Conservation (phyloP, 345 rosid genomes). For the Eucalyptus tenuipes region DNA sequence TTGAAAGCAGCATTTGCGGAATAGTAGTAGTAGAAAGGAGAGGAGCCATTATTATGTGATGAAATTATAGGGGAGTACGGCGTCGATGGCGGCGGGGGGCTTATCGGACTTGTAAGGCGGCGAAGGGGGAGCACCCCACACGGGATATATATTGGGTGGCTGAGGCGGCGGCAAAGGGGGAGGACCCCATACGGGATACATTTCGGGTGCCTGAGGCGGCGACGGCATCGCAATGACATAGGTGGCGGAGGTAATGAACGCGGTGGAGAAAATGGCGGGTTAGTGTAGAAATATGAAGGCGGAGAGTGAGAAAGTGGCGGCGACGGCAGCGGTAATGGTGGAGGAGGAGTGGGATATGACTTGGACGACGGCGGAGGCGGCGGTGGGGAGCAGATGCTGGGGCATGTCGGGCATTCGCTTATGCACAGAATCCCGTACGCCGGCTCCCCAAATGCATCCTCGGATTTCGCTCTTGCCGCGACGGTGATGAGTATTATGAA, state of each 20-base stretch:
- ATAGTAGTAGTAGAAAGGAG: slow-evolving; percentile 49
- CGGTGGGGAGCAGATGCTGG: slow-evolving; percentile 24
- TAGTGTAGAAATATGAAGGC: neutral
- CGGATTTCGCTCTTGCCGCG: neutral
- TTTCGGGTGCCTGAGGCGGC: neutral
- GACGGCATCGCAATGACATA: neutral
- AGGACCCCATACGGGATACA: neutral
- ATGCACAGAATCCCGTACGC: slow-evolving; percentile 9
- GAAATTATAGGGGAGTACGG: slow-evolving; percentile 4
- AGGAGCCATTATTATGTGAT: neutral
- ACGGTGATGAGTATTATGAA: neutral
- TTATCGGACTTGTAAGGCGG: neutral
- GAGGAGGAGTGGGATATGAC: neutral
- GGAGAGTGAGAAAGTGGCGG: slow-evolving; percentile 12
- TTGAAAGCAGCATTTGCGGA: slow-evolving; percentile 15
- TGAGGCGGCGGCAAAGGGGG: neutral
- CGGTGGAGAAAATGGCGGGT: neutral
- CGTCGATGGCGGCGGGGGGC: slow-evolving; percentile 4
- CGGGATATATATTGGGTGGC: neutral
- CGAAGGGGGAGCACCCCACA: neutral
- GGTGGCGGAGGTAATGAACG: neutral
- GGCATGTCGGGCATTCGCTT: slow-evolving; percentile 26
- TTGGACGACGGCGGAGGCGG: neutral
- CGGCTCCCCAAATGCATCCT: neutral
- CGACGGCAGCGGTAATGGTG: neutral